Conservation (phyloP, 371 early-diverging fungal genomes). For the Lichtheimia ornata region DNA sequence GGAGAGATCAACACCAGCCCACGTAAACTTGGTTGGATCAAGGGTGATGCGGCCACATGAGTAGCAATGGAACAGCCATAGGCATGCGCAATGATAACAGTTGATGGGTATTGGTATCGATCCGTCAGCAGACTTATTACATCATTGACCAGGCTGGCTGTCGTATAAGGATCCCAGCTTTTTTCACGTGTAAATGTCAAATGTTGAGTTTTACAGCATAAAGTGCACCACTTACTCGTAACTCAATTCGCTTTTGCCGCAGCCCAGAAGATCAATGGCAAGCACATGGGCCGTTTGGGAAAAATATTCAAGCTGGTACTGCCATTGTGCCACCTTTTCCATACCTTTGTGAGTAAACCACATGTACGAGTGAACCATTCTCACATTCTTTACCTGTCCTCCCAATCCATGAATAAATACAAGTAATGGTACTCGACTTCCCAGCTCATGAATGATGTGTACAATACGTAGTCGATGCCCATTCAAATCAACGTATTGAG, state of each 20-base stretch:
- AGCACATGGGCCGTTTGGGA: slow-evolving; percentile 67
- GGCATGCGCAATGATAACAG: slow-evolving; percentile 68
- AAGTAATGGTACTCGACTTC: slow-evolving; percentile 65
- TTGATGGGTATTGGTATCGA: slow-evolving; percentile 60
- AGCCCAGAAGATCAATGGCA: slow-evolving; percentile 69
- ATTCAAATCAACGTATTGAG: slow-evolving; percentile 57
- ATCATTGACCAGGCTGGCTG: slow-evolving; percentile 57
- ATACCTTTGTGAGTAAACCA: slow-evolving; percentile 1
- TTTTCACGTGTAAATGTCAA: slow-evolving; percentile 4
- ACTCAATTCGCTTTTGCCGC: slow-evolving; percentile 62
- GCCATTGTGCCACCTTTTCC: slow-evolving; percentile 66
- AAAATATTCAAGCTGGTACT: slow-evolving; percentile 68
- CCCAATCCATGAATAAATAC: slow-evolving; percentile 77
- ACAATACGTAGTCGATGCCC: slow-evolving; percentile 63
- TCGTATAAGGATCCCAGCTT: slow-evolving; percentile 61
- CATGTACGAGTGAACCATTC: not conserved
- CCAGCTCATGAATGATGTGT: slow-evolving; percentile 68
- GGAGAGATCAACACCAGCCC: slow-evolving; percentile 66
- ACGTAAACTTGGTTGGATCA: slow-evolving; percentile 38
- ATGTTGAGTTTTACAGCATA: not conserved
- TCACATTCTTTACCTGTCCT: slow-evolving; percentile 55
- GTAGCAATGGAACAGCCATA: slow-evolving; percentile 71
- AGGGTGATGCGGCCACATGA: slow-evolving; percentile 45
- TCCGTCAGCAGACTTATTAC: slow-evolving; percentile 52
- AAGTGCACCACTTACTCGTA: slow-evolving; percentile 7